Conservation (phyloP, 2,329 filamentous ascomycete species). For the Colletotrichum euphorbiae region DNA sequence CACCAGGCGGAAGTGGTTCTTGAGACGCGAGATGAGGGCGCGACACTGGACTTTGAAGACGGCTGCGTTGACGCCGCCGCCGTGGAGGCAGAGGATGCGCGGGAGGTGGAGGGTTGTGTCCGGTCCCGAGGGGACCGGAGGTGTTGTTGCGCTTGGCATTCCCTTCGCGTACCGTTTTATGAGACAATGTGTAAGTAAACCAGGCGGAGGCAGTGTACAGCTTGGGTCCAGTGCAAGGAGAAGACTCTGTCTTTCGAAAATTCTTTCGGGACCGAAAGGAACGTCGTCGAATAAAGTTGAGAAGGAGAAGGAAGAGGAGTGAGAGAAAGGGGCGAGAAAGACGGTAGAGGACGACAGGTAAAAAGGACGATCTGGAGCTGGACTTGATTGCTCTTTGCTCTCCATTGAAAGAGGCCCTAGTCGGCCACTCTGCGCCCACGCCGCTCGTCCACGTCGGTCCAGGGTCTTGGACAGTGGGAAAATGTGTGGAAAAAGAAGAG, state of each 20-base stretch:
- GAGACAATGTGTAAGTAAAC: background rate
- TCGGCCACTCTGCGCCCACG: background rate
- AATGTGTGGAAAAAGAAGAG: background rate
- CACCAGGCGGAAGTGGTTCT: constrained; percentile 73
- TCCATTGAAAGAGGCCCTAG: background rate
- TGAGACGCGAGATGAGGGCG: constrained; percentile 59
- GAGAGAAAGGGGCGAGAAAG: constrained; percentile 14
- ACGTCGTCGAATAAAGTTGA: background rate
- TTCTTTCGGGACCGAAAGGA: constrained; percentile 20
- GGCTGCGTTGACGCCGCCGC: constrained; percentile 78
- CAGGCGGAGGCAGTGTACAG: too few relatives aligned
- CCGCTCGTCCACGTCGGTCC: constrained; percentile 9
- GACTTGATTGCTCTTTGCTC: background rate
- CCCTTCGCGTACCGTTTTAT: background rate
- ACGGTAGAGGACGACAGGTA: constrained; percentile 7
- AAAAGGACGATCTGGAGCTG: constrained; percentile 1
- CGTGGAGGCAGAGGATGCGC: constrained; percentile 84
- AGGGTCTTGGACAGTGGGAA: background rate
- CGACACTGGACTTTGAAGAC: constrained; percentile 79
- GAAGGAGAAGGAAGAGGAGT: background rate
- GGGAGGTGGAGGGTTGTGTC: constrained; percentile 55
- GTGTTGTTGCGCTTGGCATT: constrained; percentile 32
- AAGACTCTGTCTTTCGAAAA: background rate
- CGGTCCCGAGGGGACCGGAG: constrained; percentile 3
- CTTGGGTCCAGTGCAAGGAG: background rate